Evolutionary conservation across 2,329 filamentous ascomycete species (phyloP).

Genomic region (Pestalotiopsis sp.): DNA sequence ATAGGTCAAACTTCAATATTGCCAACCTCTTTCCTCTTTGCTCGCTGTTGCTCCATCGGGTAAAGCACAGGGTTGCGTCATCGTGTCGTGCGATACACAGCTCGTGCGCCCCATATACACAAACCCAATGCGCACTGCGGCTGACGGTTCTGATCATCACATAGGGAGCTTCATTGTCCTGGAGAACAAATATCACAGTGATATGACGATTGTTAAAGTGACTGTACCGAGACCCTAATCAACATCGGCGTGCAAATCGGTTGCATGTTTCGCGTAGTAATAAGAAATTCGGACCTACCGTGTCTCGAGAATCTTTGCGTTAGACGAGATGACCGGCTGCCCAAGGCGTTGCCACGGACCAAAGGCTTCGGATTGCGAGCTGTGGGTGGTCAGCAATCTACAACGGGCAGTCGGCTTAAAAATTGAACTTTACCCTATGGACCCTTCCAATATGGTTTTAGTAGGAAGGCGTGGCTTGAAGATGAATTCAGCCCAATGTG

Average conservation of each 20-base stretch:
- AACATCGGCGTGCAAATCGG: background rate
- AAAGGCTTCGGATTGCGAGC: conserved; percentile 26
- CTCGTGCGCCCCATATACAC: conserved; percentile 55
- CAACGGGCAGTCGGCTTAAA: background rate
- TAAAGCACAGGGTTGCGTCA: conserved; percentile 49
- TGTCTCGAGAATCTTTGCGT: conserved; percentile 57
- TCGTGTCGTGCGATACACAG: conserved; percentile 54
- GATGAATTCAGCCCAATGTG: conserved; percentile 65
- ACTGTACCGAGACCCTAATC: conserved; percentile 31
- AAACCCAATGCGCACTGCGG: conserved; percentile 45
- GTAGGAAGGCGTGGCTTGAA: conserved; percentile 58
- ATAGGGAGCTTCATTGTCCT: conserved; percentile 47
- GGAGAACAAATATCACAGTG: conserved; percentile 55
- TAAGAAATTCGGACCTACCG: conserved; percentile 40
- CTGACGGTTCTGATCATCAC: conserved; percentile 49
- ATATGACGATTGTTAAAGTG: conserved; percentile 59
- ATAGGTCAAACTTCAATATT: conserved; percentile 58
- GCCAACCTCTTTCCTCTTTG: conserved; percentile 55
- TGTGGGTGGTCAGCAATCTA: conserved; percentile 5
- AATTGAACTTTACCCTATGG: conserved; percentile 28
- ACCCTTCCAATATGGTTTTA: conserved; percentile 50
- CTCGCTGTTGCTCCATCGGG: conserved; percentile 51
- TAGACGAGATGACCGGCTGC: conserved; percentile 45
- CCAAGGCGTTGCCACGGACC: conserved; percentile 39
- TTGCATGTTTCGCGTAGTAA: background rate